Percentiles rank a stretch among this genome's conserved stretches.
Evolutionary conservation across 768 basidiomycete species (phyloP).

Genomic region (Xerocomellus dryophilus): DNA sequence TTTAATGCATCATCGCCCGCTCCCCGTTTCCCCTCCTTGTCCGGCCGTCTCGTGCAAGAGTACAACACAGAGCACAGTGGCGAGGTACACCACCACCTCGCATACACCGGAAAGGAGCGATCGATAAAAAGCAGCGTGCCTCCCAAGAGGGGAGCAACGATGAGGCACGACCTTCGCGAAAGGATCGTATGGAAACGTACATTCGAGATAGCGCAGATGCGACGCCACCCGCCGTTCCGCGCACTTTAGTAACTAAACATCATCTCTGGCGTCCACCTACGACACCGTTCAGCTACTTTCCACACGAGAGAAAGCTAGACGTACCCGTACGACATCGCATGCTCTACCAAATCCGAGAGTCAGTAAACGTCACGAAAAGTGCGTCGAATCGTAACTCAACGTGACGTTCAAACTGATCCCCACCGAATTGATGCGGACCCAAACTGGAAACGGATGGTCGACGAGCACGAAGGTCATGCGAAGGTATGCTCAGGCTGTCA

Average conservation of each 20-base stretch:
- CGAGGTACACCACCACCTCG: constrained; percentile 63
- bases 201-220: constrained; percentile 84
- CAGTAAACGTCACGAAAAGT: neutral
- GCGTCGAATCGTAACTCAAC: constrained; percentile 13
- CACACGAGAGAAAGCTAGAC: neutral
- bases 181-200: constrained; percentile 32
- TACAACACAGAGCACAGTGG: constrained; percentile 64
- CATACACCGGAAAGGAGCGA: constrained; percentile 71
- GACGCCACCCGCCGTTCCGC: constrained; percentile 86
- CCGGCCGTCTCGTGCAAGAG: constrained; percentile 52
- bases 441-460: constrained; percentile 48
- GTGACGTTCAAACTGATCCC: constrained; percentile 77
- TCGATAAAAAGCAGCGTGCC: constrained; percentile 70
- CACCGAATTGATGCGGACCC: constrained; percentile 65
- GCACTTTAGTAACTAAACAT: constrained; percentile 78
- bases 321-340: constrained; percentile 77
- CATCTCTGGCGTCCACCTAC: constrained; percentile 81
- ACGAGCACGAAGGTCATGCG: constrained; percentile 69
- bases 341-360: constrained; percentile 45
- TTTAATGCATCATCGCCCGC: constrained; percentile 20
- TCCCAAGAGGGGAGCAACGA: constrained; percentile 52
- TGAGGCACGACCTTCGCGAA: no score
- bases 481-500: no score
- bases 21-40: constrained; percentile 26
- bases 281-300: neutral